Percentiles rank a stretch among this genome's conserved stretches.
Conservation (phyloP, 129 eudicot species). For the Chrysanthemum seticuspe region DNA sequence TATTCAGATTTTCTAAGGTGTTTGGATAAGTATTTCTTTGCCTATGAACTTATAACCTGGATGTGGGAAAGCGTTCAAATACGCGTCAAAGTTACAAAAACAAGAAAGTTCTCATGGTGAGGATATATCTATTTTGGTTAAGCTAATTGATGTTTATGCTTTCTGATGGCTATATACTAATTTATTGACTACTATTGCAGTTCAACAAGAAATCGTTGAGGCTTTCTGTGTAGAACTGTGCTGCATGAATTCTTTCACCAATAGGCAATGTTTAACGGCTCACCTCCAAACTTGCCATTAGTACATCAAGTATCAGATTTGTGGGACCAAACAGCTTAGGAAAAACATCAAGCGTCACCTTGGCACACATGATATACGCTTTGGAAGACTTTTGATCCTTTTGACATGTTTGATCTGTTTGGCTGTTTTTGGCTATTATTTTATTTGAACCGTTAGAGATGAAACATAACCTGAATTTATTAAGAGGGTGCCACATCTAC, state of each 20-base stretch:
- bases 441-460: background rate
- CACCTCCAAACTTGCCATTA: constrained; percentile 69
- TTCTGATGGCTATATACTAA: too few relatives aligned
- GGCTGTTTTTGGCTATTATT: constrained; percentile 1
- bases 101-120: constrained; percentile 74
- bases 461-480: background rate
- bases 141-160: too few relatives aligned
- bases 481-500: background rate
- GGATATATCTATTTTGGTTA: too few relatives aligned
- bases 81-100: constrained; percentile 54
- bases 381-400: background rate
- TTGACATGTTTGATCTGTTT: background rate
- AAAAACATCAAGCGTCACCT: constrained; percentile 80
- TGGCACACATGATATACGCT: constrained; percentile 49
- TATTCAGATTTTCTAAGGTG: too few relatives aligned
- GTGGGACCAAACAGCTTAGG: constrained; percentile 79
- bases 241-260: constrained; percentile 72
- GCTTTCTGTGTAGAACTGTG: constrained; percentile 71
- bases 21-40: too few relatives aligned
- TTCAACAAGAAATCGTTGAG: constrained; percentile 13
- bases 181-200: too few relatives aligned
- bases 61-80: constrained; percentile 78
- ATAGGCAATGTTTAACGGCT: constrained; percentile 57
- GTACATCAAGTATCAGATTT: constrained; percentile 57
- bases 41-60: constrained; percentile 33